Percentiles rank a stretch among this genome's conserved stretches.
Conservation (phyloP, 768 basidiomycete species). For the Rhodocollybia butyracea region DNA sequence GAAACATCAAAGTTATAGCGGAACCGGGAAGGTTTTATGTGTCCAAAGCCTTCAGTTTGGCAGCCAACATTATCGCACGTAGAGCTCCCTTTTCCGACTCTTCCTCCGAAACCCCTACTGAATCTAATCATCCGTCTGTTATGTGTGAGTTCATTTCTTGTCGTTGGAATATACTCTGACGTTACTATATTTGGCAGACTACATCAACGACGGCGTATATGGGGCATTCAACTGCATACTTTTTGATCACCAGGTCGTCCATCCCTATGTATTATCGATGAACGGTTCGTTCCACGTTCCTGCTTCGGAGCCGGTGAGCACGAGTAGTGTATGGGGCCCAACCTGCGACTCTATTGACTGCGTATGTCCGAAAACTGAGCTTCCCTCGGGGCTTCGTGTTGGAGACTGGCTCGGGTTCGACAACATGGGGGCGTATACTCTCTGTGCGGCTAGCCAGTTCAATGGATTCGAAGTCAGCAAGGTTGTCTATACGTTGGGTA, state of each 20-base stretch:
- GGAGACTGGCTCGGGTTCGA: conserved; percentile 99
- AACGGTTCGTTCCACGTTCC: conserved; percentile 61
- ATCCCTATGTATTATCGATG: conserved; percentile 77
- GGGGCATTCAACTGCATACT: conserved; percentile 96
- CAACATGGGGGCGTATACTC: conserved; percentile 98
- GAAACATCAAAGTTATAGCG: conserved; percentile 78
- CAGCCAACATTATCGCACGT: conserved; percentile 90
- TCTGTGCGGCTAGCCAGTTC: conserved; percentile 95
- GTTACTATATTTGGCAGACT: conserved; percentile 58
- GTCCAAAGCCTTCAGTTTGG: conserved; percentile 87
- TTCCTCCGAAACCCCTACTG: conserved; percentile 16
- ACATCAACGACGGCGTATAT: conserved; percentile 99
- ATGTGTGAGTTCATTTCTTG: conserved; percentile 76
- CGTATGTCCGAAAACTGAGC: conserved; percentile 60
- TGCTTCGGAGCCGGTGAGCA: conserved; percentile 35
- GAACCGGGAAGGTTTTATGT: conserved; percentile 97
- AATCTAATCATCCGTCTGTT: conserved; percentile 44
- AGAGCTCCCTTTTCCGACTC: conserved; percentile 51
- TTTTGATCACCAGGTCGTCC: conserved; percentile 93
- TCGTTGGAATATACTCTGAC: conserved; percentile 8
- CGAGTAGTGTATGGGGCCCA: conserved; percentile 92
- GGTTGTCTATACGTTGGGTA: conserved; percentile 77
- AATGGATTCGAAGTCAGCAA: conserved; percentile 85
- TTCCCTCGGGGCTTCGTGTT: conserved; percentile 72
- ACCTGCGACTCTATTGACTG: conserved; percentile 98